Evolutionary conservation across 495 filamentous ascomycete genomes (phyloP).

Genomic region (Pseudotulostoma volvatum): DNA sequence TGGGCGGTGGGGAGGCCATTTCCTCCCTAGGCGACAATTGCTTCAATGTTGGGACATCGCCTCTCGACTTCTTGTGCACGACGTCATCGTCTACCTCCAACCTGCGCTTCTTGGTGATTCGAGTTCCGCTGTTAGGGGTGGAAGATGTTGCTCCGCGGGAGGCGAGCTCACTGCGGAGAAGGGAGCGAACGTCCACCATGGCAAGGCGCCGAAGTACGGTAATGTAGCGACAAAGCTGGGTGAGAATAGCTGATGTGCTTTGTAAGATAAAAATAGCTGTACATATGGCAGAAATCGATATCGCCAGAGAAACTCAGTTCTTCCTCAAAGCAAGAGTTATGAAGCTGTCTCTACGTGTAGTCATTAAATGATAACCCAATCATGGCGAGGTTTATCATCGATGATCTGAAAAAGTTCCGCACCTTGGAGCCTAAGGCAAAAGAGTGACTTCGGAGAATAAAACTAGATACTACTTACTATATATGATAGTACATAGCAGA

Average conservation of each 20-base stretch:
- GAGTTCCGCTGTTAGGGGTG: conserved; percentile 23
- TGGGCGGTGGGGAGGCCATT: conserved; percentile 9
- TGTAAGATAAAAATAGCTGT: no score
- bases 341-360: no score
- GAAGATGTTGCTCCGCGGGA: conserved; percentile 47
- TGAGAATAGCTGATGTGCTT: neutral
- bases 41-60: neutral
- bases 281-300: no score
- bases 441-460: no score
- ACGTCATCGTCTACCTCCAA: conserved; percentile 28
- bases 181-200: conserved; percentile 74
- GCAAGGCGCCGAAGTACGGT: conserved; percentile 1
- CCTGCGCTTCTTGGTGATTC: conserved; percentile 41
- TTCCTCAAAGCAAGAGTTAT: no score
- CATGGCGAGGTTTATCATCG: no score
- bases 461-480: no score
- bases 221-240: no score
- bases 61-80: conserved; percentile 32
- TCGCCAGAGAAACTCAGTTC: no score
- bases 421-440: no score
- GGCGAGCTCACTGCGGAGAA: conserved; percentile 67
- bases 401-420: no score
- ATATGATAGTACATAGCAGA: no score
- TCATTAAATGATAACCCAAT: neutral
- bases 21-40: conserved; percentile 17